Percentiles rank a stretch among this genome's conserved stretches.
These are phyloP conservation scores for Hemileccinum impolitum DNA, from an alignment of 768 basidiomycete genomes.

Conservation along the genomic window DNA sequence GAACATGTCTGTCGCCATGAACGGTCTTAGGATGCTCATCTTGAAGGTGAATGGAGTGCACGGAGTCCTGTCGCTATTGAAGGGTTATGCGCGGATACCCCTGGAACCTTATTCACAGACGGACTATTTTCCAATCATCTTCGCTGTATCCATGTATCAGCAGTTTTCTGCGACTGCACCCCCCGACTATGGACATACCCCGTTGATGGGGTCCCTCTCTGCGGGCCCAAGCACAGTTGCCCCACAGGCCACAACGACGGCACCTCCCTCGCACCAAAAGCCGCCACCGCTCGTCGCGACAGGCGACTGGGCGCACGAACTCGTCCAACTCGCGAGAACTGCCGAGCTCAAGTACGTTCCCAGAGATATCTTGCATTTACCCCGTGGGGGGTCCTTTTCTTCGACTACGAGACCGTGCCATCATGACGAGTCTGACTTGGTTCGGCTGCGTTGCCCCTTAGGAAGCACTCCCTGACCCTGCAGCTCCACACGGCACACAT, in stretches of 20 bases:
- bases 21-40: constrained; percentile 89
- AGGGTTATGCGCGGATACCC: constrained; percentile 22
- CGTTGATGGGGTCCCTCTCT: constrained; percentile 31
- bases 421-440: constrained; percentile 10
- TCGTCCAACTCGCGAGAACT: constrained; percentile 82
- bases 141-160: constrained; percentile 32
- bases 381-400: constrained; percentile 1
- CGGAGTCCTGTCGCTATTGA: constrained; percentile 18
- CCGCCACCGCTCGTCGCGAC: constrained; percentile 65
- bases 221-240: constrained; percentile 33
- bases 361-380: not conserved
- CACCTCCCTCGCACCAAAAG: constrained; percentile 22
- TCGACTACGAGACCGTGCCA: not conserved
- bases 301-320: constrained; percentile 85
- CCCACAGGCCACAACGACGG: constrained; percentile 29
- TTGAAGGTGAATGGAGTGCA: constrained; percentile 17
- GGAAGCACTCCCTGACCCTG: constrained; percentile 80
- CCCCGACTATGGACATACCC: constrained; percentile 33
- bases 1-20: constrained; percentile 87
- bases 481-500: constrained; percentile 88
- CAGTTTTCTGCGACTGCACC: constrained; percentile 33
- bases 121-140: constrained; percentile 22
- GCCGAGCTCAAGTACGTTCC: constrained; percentile 79
- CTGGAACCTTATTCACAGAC: constrained; percentile 25
- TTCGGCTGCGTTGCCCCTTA: constrained; percentile 24